Conservation (phyloP, 257 asterid genomes). For the Rubia yunnanensis region DNA sequence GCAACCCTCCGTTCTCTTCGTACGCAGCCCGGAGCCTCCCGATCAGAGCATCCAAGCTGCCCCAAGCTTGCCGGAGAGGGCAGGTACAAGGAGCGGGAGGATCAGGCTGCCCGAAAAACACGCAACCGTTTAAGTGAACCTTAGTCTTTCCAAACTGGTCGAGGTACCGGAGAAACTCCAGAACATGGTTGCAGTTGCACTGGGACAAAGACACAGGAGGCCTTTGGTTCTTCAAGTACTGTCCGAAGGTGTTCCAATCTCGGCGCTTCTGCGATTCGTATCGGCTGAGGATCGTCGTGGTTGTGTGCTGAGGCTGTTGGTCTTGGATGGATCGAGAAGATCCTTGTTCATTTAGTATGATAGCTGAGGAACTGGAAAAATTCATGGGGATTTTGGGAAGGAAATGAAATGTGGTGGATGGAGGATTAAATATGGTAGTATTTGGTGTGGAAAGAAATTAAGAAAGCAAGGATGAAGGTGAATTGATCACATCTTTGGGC, state of each 20-base stretch:
- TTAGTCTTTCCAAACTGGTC: constrained; percentile 92
- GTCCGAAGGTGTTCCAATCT: constrained; percentile 94
- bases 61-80: constrained; percentile 94
- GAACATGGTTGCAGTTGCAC: constrained; percentile 72
- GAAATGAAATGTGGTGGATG: constrained; percentile 10
- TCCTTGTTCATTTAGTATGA: constrained; percentile 25
- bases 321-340: constrained; percentile 26
- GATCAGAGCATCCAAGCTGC: constrained; percentile 85
- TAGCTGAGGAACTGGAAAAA: constrained; percentile 20
- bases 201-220: constrained; percentile 60
- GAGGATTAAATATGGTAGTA: constrained; percentile 11
- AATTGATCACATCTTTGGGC: constrained; percentile 31
- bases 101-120: constrained; percentile 83
- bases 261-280: constrained; percentile 81
- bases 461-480: constrained; percentile 23
- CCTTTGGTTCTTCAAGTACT: constrained; percentile 65
- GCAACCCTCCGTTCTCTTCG: constrained; percentile 85
- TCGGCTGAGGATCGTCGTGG: constrained; percentile 43
- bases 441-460: constrained; percentile 15
- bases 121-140: constrained; percentile 73
- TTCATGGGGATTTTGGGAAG: constrained; percentile 36
- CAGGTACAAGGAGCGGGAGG: constrained; percentile 94
- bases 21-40: constrained; percentile 90
- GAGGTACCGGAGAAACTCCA: constrained; percentile 71
- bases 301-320: constrained; percentile 23